A percentile compares a stretch with the other conserved stretches of the same genome.
phyloP scores from a whole-genome alignment of 1,284 basidiomycete species.

The Phylloboletellus chloephorus region DNA sequence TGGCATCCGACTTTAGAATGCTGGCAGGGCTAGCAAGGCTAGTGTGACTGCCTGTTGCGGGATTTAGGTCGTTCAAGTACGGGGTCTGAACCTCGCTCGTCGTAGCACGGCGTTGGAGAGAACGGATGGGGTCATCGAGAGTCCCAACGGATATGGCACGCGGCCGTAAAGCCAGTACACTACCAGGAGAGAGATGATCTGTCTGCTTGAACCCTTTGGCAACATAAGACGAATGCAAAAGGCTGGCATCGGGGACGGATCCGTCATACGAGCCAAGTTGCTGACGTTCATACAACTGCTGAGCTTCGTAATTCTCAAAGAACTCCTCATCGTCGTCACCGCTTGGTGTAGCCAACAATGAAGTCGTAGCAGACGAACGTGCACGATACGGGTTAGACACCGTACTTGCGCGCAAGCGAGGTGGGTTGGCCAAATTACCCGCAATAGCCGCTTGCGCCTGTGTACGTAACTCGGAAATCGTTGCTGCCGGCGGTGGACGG shows the following conservation, averaged over 20 bases:
- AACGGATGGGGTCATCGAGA: conserved; percentile 72
- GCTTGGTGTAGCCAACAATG: conserved; percentile 56
- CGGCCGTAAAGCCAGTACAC: conserved; percentile 51
- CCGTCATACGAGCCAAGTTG: conserved; percentile 58
- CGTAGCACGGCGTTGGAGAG: conserved; percentile 58
- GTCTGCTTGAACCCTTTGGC: conserved; percentile 68
- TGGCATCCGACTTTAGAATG: conserved; percentile 53
- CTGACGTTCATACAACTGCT: conserved; percentile 44
- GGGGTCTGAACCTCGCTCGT: conserved; percentile 49
- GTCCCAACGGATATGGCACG: conserved; percentile 89
- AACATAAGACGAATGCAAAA: conserved; percentile 55
- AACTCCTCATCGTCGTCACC: conserved; percentile 69
- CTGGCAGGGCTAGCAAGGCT: conserved; percentile 47
- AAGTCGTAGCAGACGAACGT: conserved; percentile 51
- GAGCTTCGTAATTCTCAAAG: conserved; percentile 55
- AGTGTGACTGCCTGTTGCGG: conserved; percentile 36
- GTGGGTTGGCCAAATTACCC: conserved; percentile 71
- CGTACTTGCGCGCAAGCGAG: conserved; percentile 81
- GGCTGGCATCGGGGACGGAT: conserved; percentile 40
- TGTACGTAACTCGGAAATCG: conserved; percentile 77
- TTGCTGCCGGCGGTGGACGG: conserved; percentile 67
- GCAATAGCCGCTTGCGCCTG: conserved; percentile 87
- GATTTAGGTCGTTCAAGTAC: conserved; percentile 52
- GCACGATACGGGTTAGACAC: conserved; percentile 79
- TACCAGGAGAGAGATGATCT: conserved; percentile 55